A percentile compares a stretch with the other conserved stretches of the same genome.
Evolutionary conservation across 176 grass and related monocot genomes (phyloP).

Genomic region (Ampelocalamus luodianensis): DNA sequence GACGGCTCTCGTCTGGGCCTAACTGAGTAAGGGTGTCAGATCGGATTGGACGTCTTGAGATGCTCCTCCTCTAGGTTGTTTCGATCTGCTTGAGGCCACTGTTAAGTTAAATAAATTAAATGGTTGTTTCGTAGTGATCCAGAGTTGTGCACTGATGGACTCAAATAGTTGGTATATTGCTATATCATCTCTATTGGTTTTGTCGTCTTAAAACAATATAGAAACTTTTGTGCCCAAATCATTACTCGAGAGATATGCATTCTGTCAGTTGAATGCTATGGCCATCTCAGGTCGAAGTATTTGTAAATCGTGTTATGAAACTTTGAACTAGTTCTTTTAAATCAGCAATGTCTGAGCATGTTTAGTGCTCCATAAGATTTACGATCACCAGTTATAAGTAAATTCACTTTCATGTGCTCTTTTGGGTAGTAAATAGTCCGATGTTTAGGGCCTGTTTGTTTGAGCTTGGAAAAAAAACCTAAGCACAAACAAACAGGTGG

Average conservation of each 20-base stretch:
- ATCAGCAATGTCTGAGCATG: background rate
- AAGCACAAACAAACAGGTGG: too few relatives aligned
- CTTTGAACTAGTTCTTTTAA: background rate
- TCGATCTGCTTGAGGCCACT: background rate
- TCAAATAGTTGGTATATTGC: too few relatives aligned
- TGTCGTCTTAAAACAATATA: background rate
- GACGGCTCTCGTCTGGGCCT: background rate
- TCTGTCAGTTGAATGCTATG: background rate
- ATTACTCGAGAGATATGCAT: background rate
- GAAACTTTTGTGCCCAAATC: background rate
- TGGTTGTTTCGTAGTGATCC: background rate
- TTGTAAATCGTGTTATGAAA: background rate
- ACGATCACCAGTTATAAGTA: background rate
- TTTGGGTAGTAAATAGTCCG: background rate
- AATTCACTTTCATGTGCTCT: background rate
- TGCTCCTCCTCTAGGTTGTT: background rate
- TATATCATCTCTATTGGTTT: background rate
- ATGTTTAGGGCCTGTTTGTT: too few relatives aligned
- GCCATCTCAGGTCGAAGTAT: background rate
- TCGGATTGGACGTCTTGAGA: conserved; percentile 21
- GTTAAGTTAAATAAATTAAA: background rate
- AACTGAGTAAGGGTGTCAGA: background rate
- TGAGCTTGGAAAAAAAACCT: too few relatives aligned
- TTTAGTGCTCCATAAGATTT: background rate
- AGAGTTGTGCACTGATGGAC: background rate